Percentiles rank a stretch among this genome's conserved stretches.
These are phyloP conservation scores for Endogone sp. DNA, from an alignment of 192 early-diverging fungal genomes.

Conservation along the genomic window DNA sequence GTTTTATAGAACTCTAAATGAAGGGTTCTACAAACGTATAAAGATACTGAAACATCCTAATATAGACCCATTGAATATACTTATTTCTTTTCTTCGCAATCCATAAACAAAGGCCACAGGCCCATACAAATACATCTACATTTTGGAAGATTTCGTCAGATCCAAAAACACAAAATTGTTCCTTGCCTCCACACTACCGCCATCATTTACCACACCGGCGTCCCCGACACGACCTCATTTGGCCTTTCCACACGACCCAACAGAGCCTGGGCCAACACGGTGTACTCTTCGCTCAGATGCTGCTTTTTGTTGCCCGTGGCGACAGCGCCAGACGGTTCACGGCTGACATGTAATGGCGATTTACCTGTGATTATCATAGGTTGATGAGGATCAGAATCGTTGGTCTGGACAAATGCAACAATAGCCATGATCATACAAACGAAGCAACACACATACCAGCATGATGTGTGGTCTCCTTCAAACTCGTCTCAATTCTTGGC, in stretches of 20 bases:
- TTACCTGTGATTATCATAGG: slow-evolving; percentile 5
- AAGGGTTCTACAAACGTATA: too few relatives aligned
- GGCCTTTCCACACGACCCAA: slow-evolving; percentile 66
- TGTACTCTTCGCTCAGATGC: slow-evolving; percentile 81
- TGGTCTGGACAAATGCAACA: too few relatives aligned
- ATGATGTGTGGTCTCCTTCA: slow-evolving; percentile 71
- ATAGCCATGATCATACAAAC: too few relatives aligned
- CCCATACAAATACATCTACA: too few relatives aligned
- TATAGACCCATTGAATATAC: too few relatives aligned
- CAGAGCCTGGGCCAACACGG: slow-evolving; percentile 65
- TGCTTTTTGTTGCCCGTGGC: slow-evolving; percentile 96
- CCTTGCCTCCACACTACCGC: not conserved
- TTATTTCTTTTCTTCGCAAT: too few relatives aligned
- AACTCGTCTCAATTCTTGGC: slow-evolving; percentile 80
- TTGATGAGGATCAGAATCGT: too few relatives aligned
- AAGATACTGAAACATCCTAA: too few relatives aligned
- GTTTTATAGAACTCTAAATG: too few relatives aligned
- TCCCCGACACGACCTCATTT: slow-evolving; percentile 61
- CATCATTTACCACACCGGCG: slow-evolving; percentile 54
- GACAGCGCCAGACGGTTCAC: slow-evolving; percentile 85
- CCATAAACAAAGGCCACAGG: too few relatives aligned
- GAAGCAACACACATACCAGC: slow-evolving; percentile 32
- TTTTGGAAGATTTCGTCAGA: too few relatives aligned
- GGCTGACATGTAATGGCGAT: slow-evolving; percentile 57
- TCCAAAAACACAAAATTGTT: not conserved